Conservation (phyloP, 177 flowering plant genomes). For the Vitis hybrid region DNA sequence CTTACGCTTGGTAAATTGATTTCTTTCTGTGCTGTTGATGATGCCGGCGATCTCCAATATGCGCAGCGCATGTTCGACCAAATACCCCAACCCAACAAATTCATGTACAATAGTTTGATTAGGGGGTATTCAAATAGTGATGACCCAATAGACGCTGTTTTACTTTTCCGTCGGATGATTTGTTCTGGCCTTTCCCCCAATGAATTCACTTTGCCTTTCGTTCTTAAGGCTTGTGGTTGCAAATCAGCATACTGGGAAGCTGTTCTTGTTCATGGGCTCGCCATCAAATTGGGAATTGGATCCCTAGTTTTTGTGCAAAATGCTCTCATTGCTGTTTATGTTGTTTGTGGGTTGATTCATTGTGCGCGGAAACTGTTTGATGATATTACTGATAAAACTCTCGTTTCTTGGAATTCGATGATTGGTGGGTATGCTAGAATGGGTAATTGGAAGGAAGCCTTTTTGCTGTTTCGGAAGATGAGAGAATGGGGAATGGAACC, state of each 20-base stretch:
- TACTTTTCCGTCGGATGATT: slow-evolving; percentile 35
- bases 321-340: slow-evolving; percentile 35
- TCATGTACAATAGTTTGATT: slow-evolving; percentile 53
- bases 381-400: slow-evolving; percentile 31
- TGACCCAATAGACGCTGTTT: slow-evolving; percentile 29
- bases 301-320: slow-evolving; percentile 40
- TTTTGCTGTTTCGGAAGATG: slow-evolving; percentile 40
- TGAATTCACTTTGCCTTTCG: slow-evolving; percentile 54
- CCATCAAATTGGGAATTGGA: slow-evolving; percentile 36
- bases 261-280: slow-evolving; percentile 32
- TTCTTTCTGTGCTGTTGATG: slow-evolving; percentile 33
- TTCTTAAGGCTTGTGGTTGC: slow-evolving; percentile 53
- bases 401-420: slow-evolving; percentile 61
- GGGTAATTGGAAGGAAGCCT: slow-evolving; percentile 29
- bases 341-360: slow-evolving; percentile 27
- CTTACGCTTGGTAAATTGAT: slow-evolving; percentile 34
- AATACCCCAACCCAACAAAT: slow-evolving; percentile 34
- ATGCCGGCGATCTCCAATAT: slow-evolving; percentile 30
- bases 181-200: slow-evolving; percentile 35
- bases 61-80: slow-evolving; percentile 40
- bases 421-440: slow-evolving; percentile 47
- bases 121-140: slow-evolving; percentile 39
- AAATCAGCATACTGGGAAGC: slow-evolving; percentile 24
- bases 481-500: slow-evolving; percentile 29
- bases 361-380: slow-evolving; percentile 42